Evolutionary conservation across 2,329 filamentous ascomycete genomes (phyloP), one percentile per base, ranked within the genome.

Genomic region (Harringtonia aguacate): DNA sequence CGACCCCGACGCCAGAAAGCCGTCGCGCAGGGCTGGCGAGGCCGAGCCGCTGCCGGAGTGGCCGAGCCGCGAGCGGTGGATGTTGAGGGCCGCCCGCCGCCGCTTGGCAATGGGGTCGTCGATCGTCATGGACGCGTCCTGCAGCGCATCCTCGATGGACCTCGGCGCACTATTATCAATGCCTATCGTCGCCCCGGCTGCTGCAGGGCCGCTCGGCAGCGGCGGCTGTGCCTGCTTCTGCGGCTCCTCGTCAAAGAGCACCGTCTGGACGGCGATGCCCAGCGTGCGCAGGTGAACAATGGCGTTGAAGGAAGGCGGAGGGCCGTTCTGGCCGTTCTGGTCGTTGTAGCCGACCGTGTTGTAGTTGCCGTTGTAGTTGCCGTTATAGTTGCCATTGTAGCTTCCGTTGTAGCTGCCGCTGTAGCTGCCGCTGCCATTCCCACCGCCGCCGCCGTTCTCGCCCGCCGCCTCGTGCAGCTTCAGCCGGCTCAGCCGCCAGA

Each of bases 111-210:
- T 62, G 1, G 79, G 68, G 50, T 84, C 80, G 55, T 90, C 84
- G 49, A 92, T 87, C 1, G 84, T 88, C 65, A 86, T 89, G 1
- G 88, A 94, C 8, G 92, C 92, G 61, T 97, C 92, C 27, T 94
- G 70, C 15, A 97, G 69, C 7, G 92, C 92, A 62, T 97, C 90
- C 4, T 86, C 79, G 52, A 97, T 92, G 0, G 88, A 94, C 52
- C 86, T 84, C 8, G 51, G 50, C 27, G 48, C 33, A 15, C 22
- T 44, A 18, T 21, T 35, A 27, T 50, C 46, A 17, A 46, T 30
- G 27, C 22, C 35, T 75, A 10, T 63, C 67, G 46, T 58, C 68
- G 46, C 62, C 50, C 15, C 64, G 18, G n/a, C 37, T n/a, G 36
- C 41, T 12, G 36, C 22, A 9, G 35, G 29, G 18, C 10, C 21